These are phyloP conservation scores for Tetrapisispora nanseiensis DNA, from an alignment of 805 yeast genomes.

Conservation along the genomic window DNA sequence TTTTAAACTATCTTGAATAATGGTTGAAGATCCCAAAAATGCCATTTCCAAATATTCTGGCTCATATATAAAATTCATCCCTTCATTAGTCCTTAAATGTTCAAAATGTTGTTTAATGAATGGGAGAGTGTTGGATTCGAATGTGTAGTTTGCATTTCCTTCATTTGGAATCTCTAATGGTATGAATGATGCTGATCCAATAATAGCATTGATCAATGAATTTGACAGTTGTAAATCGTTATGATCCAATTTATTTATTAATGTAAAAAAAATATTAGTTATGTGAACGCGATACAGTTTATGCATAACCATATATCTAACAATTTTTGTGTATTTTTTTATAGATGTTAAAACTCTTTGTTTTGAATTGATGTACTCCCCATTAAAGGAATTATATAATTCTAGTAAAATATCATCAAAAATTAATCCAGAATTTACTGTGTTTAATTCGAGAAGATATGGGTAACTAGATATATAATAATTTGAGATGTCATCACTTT, in stretches of 20 bases:
- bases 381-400: slow-evolving; percentile 62
- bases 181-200: slow-evolving; percentile 57
- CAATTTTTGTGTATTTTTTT: slow-evolving; percentile 51
- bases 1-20: slow-evolving; percentile 51
- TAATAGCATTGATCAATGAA: slow-evolving; percentile 57
- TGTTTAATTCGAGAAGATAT: slow-evolving; percentile 52
- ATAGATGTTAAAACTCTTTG: slow-evolving; percentile 73
- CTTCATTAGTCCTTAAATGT: slow-evolving; percentile 31
- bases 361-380: slow-evolving; percentile 57
- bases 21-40: slow-evolving; percentile 60
- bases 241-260: slow-evolving; percentile 76
- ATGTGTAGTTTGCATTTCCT: slow-evolving; percentile 32
- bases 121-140: slow-evolving; percentile 36
- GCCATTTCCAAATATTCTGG: slow-evolving; percentile 43
- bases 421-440: slow-evolving; percentile 34
- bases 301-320: slow-evolving; percentile 54
- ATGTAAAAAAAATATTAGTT: slow-evolving; percentile 58
- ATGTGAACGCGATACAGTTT: slow-evolving; percentile 68
- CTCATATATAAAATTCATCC: slow-evolving; percentile 33
- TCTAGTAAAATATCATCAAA: slow-evolving; percentile 53
- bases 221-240: slow-evolving; percentile 73
- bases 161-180: slow-evolving; percentile 54
- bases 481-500: slow-evolving; percentile 45
- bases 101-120: slow-evolving; percentile 59
- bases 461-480: slow-evolving; percentile 51